A percentile compares a stretch with the other conserved stretches of the same genome.
Evolutionary conservation across 2,329 filamentous ascomycete species (phyloP).

Genomic region (Plenodomus biglobosus): DNA sequence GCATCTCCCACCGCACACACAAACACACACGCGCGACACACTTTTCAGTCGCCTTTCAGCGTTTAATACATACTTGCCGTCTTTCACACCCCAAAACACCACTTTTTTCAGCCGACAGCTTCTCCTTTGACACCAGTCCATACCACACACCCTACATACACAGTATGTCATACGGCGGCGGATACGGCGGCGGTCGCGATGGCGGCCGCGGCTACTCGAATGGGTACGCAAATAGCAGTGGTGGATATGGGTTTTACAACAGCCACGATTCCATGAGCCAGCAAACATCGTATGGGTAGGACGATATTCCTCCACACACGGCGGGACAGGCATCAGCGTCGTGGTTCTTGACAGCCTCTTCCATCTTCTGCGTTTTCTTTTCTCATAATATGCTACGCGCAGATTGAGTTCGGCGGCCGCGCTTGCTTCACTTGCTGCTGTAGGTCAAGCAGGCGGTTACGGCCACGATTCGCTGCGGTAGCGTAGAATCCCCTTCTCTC

Average conservation of each 20-base stretch:
- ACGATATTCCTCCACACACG: conserved; percentile 37
- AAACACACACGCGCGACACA: conserved; percentile 25
- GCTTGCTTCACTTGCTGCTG: conserved; percentile 22
- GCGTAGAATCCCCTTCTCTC: conserved; percentile 34
- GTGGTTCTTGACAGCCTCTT: conserved; percentile 34
- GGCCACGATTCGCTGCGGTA: conserved; percentile 27
- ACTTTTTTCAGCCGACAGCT: conserved; percentile 20
- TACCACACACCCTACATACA: conserved; percentile 24
- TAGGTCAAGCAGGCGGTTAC: conserved; percentile 26
- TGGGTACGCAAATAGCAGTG: conserved; percentile 52
- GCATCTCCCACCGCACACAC: conserved; percentile 8
- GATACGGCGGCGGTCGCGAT: conserved; percentile 48
- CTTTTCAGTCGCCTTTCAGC: conserved; percentile 26
- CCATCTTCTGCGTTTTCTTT: conserved; percentile 35
- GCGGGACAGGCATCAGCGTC: conserved; percentile 45
- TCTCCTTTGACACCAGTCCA: conserved; percentile 35
- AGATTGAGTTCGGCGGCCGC: conserved; percentile 28
- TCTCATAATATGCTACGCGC: conserved; percentile 34
- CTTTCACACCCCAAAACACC: conserved; percentile 19
- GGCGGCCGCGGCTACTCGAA: conserved; percentile 56
- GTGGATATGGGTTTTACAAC: conserved; percentile 49
- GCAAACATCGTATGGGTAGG: conserved; percentile 51
- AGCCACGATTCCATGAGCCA: conserved; percentile 53
- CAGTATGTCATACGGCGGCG: conserved; percentile 70
- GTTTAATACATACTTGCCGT: conserved; percentile 16